Evolutionary conservation across 2,329 filamentous ascomycete genomes (phyloP).

Genomic region (Fusarium algeriense): DNA sequence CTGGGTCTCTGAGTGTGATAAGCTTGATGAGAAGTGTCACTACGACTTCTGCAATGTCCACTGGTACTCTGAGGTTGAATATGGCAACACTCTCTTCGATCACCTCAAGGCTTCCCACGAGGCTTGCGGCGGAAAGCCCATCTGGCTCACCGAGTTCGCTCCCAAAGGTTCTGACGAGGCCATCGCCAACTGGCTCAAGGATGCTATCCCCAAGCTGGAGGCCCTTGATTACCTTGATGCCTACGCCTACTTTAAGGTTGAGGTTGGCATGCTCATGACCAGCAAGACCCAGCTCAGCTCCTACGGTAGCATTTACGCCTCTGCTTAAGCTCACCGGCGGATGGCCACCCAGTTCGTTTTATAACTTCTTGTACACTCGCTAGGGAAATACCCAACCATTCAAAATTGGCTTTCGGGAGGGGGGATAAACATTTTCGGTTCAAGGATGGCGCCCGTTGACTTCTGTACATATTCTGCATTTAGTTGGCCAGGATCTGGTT

Average conservation of each 20-base stretch:
- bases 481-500: constrained; percentile 28
- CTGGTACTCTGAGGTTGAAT: constrained; percentile 69
- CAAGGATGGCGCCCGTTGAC: constrained; percentile 42
- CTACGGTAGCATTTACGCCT: constrained; percentile 64
- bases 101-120: constrained; percentile 64
- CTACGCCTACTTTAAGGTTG: constrained; percentile 70
- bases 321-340: constrained; percentile 44
- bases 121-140: constrained; percentile 58
- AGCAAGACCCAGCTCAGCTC: constrained; percentile 56
- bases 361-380: constrained; percentile 55
- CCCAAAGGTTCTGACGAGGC: constrained; percentile 58
- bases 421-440: constrained; percentile 39
- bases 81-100: constrained; percentile 63
- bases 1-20: constrained; percentile 65
- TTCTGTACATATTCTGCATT: constrained; percentile 51
- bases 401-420: constrained; percentile 43
- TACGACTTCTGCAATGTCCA: constrained; percentile 73
- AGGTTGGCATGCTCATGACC: constrained; percentile 57
- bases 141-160: constrained; percentile 77
- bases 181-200: constrained; percentile 61
- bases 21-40: constrained; percentile 57
- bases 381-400: constrained; percentile 51
- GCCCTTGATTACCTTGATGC: constrained; percentile 63
- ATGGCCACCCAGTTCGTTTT: constrained; percentile 37
- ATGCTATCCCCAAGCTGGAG: constrained; percentile 63